phyloP scores from a whole-genome alignment of 1,284 basidiomycete species.

The Moniliophthora roreri region DNA sequence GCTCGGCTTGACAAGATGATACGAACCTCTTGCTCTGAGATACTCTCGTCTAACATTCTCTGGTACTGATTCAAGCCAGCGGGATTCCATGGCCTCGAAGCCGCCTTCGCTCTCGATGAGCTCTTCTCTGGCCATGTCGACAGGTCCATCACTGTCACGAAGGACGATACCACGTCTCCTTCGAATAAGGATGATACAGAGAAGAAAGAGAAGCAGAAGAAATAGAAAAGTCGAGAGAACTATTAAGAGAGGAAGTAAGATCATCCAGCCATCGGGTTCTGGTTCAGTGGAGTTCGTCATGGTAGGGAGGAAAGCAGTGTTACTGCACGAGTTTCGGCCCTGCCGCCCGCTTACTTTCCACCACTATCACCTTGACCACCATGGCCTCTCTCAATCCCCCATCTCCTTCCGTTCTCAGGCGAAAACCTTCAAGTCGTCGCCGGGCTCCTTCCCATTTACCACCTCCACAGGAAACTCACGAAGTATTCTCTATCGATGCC shows the following conservation, averaged over 20 bases:
- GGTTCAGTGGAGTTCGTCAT: slow-evolving; percentile 15
- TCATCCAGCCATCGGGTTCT: slow-evolving; percentile 63
- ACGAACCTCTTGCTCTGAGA: slow-evolving; percentile 83
- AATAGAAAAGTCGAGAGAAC: slow-evolving; percentile 92
- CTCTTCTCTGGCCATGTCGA: slow-evolving; percentile 91
- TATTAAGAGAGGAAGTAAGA: slow-evolving; percentile 89
- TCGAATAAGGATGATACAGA: slow-evolving; percentile 84
- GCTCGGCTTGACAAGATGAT: slow-evolving; percentile 9
- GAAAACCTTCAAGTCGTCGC: slow-evolving; percentile 41
- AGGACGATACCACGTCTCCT: slow-evolving; percentile 81
- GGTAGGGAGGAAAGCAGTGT: background rate
- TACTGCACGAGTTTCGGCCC: background rate
- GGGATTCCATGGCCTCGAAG: slow-evolving; percentile 85
- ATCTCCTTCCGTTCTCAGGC: slow-evolving; percentile 21
- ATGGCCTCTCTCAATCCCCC: slow-evolving; percentile 13
- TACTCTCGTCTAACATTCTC: slow-evolving; percentile 76
- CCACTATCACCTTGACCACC: background rate
- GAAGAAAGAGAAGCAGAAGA: slow-evolving; percentile 85
- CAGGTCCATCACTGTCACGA: slow-evolving; percentile 86
- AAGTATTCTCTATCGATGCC: background rate
- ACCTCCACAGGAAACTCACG: slow-evolving; percentile 61
- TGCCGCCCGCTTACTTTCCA: background rate
- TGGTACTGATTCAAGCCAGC: slow-evolving; percentile 88
- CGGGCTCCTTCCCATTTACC: slow-evolving; percentile 63
- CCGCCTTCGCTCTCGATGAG: slow-evolving; percentile 89